phyloP scores from a whole-genome alignment of 1,284 basidiomycete species.

The Trametes polyzona region DNA sequence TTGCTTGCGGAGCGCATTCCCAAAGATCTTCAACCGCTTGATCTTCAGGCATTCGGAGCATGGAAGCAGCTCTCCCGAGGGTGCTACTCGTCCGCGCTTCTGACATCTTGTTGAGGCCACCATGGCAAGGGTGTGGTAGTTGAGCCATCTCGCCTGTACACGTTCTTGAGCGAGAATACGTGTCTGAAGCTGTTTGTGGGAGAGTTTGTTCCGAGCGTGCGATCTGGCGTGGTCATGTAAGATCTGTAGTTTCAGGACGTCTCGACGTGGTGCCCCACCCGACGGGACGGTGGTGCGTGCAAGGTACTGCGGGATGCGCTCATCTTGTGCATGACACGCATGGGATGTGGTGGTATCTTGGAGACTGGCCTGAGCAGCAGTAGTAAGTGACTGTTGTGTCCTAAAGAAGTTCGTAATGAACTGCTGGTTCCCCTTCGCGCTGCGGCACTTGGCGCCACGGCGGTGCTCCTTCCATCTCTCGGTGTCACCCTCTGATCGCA shows the following conservation, averaged over 20 bases:
- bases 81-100: not conserved
- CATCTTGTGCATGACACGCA: too few species aligned
- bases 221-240: not conserved
- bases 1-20: conserved; percentile 28
- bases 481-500: not conserved
- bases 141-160: not conserved
- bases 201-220: not conserved
- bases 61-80: not conserved
- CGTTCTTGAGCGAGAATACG: not conserved
- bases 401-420: conserved; percentile 1
- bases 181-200: not conserved
- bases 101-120: not conserved
- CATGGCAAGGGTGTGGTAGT: not conserved
- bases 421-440: not conserved
- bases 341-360: too few species aligned
- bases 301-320: too few species aligned
- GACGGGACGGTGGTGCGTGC: not conserved
- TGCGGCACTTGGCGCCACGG: not conserved
- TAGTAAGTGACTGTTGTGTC: not conserved
- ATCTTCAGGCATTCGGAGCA: conserved; percentile 30
- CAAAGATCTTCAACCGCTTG: conserved; percentile 37
- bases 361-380: not conserved
- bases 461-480: not conserved
- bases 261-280: not conserved
- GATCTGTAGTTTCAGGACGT: not conserved